Conservation (phyloP, 208 protist genomes). For the Tritrichomonas musculus region DNA sequence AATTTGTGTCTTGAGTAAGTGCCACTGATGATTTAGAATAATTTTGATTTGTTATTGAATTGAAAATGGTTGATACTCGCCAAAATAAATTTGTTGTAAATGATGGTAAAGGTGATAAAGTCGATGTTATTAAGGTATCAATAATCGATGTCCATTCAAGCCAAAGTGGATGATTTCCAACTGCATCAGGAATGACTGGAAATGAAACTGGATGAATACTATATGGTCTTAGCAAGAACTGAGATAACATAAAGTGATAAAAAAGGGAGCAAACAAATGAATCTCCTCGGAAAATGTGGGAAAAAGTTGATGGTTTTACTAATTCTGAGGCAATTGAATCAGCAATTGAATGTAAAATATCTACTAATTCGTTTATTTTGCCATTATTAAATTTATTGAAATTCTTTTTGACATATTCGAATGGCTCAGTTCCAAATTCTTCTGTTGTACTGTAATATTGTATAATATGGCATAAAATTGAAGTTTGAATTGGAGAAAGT, state of each 20-base stretch:
- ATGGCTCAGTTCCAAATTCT: neutral
- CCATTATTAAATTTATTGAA: neutral
- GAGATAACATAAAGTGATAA: neutral
- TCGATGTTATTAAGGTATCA: neutral
- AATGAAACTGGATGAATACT: neutral
- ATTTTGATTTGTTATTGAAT: neutral
- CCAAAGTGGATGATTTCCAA: neutral
- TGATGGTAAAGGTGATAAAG: neutral
- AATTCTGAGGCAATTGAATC: neutral
- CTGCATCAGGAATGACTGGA: neutral
- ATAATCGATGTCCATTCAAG: neutral
- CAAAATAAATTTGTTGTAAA: neutral
- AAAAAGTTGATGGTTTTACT: neutral
- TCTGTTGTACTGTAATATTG: neutral
- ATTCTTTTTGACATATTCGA: neutral
- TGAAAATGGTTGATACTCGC: neutral
- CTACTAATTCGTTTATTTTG: neutral
- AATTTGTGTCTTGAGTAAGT: neutral
- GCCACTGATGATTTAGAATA: neutral
- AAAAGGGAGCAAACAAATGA: neutral
- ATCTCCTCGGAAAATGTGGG: neutral
- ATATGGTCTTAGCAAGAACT: neutral
- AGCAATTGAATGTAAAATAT: neutral
- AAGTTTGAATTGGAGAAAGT: neutral
- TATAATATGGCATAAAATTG: constrained; percentile 17